Evolutionary conservation across 2,329 filamentous ascomycete species (phyloP).

Genomic region (Ceratocystis destructans): DNA sequence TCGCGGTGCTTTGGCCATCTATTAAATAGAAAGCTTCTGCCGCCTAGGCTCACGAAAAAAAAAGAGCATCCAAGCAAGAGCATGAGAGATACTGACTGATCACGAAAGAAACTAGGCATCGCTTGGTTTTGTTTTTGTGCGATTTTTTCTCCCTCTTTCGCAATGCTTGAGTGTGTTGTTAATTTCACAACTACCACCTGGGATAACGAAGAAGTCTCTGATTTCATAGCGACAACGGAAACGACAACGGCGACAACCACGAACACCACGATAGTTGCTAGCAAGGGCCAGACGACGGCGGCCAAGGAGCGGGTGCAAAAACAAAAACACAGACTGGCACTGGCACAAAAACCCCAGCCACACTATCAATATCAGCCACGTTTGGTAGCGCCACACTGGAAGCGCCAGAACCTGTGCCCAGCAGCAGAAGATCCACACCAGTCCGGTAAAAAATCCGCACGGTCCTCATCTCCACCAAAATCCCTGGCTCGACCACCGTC

Average conservation of each 20-base stretch:
- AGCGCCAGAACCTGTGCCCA: neutral
- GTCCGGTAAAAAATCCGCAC: neutral
- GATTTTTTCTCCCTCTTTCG: neutral
- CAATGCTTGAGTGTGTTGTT: neutral
- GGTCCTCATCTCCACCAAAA: slow-evolving; percentile 9
- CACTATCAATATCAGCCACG: neutral
- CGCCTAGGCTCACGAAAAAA: neutral
- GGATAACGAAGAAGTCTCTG: neutral
- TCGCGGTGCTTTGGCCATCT: neutral
- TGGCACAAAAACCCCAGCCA: neutral
- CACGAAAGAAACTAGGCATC: neutral
- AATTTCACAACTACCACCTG: neutral
- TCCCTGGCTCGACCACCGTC: neutral
- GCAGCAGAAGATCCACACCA: neutral
- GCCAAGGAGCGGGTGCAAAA: neutral
- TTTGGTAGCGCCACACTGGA: neutral
- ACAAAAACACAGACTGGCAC: neutral
- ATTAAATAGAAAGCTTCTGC: neutral
- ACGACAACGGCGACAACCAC: neutral
- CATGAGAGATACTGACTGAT: neutral
- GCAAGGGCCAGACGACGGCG: neutral
- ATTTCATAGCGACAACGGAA: neutral
- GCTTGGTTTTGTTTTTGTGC: neutral
- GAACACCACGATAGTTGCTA: neutral
- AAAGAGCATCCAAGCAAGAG: neutral